Evolutionary conservation across 345 rosid species (phyloP), one percentile per base, ranked within the genome.

Genomic region (Atalantia buxifolia): DNA sequence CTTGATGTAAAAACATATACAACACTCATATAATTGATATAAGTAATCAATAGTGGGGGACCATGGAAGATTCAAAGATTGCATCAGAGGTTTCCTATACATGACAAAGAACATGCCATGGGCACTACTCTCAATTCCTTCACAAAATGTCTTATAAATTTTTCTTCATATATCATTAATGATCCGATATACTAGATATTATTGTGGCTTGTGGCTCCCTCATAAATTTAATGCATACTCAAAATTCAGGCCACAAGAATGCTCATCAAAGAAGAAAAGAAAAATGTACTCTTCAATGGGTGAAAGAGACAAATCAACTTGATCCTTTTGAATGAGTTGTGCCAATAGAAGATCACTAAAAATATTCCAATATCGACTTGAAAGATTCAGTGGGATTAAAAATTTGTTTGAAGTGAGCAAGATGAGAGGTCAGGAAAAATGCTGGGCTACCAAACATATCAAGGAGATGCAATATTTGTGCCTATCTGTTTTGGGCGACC

Each of bases 311-410:
- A 64, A 56, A 66, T 56, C 69, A 45, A 70, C 42, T 31, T 19
- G 14, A 50, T 22, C 71, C n/a, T 27, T 4, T 64, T 48, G 30
- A 4, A 62, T 33, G 77, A n/a, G 66, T 48, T 35, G 50, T 33
- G 70, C 66, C 75, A 75, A 75, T 6, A 45, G 24, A 69, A 74
- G 22, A 71, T 69, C 65, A 53, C 36, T 7, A 57, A 61, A 72
- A 48, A n/a, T 57, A 76, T 77, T 76, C 30, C 73, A 57, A 31
- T 35, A 71, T 33, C 72, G 36, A 71, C 59, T 38, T 53, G 76
- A 63, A 71, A 71, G 62, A 56, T 55, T 71, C 45, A 55, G 28
- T 42, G 16, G 57, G 72, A 69, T 42, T n/a, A 53, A 30, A 19
- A 71, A 55, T 13, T 55, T 53, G 7, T 71, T 53, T 38, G 35